Evolutionary conservation across 2,329 filamentous ascomycete species (phyloP), one percentile per base, ranked within the genome.

Genomic region (Clarireedia paspali): DNA sequence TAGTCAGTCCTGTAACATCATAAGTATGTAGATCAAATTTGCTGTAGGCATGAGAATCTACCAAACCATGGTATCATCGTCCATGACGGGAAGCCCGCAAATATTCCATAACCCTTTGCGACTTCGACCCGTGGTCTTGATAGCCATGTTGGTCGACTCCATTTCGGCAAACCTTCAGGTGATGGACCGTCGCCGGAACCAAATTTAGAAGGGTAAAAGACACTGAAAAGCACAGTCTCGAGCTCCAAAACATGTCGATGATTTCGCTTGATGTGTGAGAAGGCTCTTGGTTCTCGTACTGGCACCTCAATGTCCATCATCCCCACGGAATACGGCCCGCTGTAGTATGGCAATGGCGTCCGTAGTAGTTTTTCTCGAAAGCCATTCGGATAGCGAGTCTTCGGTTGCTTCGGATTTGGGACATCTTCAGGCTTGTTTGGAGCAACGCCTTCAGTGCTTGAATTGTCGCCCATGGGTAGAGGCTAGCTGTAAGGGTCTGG

Each of bases 131-230:
- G 71, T 3, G 83, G 83, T 46, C 80, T 71, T 6, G 82, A 80
- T 44, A 87, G 74, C 84, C 83, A 87, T 6, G 82, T 79, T 52
- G 81, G 76, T 5, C 83, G 74, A 17, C 75, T 77, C 62, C 75
- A 77, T 40, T 73, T 71, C 56, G 71, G 72, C 30, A 68, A 64
- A 1, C 75, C 71, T 24, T 70, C 70, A 9, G 72, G 70, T 14
- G 70, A 68, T 23, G 69, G 17, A 1, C 73, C 70, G 17, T 66
- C 62, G 5, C 71, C 70, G 15, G 67, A 69, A 6, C 72, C 73
- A 55, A 77, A 64, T 17, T 77, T 75, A 46, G 79, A 77, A 2
- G 83, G 84, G 65, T 87, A 87, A 67, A 82, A 87, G n/a, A 87
- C 68, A 0, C 79, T 79, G 69, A 87, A 79, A 4, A 87, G 73